Evolutionary conservation across 345 rosid genomes (phyloP).

Genomic region (Hibiscus mutabilis): DNA sequence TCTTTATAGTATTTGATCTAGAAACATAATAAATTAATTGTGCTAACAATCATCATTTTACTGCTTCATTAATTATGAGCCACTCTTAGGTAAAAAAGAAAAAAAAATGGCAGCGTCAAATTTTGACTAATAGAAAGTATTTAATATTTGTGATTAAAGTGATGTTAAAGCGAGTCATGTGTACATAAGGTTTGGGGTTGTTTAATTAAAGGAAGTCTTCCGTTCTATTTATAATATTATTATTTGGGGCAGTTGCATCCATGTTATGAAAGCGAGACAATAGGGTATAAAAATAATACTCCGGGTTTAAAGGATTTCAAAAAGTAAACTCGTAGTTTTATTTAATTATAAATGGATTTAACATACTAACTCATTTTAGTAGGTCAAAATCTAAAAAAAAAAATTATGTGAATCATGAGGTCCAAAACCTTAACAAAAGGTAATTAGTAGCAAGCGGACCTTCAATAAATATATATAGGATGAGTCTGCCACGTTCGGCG

Average conservation of each 20-base stretch:
- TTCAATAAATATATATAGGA: too few species aligned
- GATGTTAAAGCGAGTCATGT: background rate
- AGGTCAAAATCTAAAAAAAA: too few species aligned
- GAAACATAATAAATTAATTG: background rate
- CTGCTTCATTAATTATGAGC: background rate
- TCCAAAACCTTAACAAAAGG: too few species aligned
- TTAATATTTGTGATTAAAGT: background rate
- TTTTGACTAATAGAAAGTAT: background rate
- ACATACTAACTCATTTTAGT: too few species aligned
- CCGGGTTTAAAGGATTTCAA: background rate
- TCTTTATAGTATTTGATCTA: too few species aligned
- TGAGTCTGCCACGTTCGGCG: too few species aligned
- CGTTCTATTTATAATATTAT: too few species aligned
- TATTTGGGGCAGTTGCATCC: background rate
- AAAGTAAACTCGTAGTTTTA: background rate
- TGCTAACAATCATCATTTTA: constrained; percentile 1
- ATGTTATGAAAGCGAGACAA: background rate
- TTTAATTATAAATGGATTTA: background rate
- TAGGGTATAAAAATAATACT: background rate
- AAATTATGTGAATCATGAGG: too few species aligned
- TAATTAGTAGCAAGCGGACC: too few species aligned
- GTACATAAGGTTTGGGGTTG: background rate
- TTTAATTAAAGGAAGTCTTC: background rate
- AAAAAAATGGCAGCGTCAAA: background rate
- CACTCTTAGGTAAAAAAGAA: background rate